These are phyloP conservation scores for Ogataea methylovora DNA, from an alignment of 805 yeast genomes.

Conservation along the genomic window DNA sequence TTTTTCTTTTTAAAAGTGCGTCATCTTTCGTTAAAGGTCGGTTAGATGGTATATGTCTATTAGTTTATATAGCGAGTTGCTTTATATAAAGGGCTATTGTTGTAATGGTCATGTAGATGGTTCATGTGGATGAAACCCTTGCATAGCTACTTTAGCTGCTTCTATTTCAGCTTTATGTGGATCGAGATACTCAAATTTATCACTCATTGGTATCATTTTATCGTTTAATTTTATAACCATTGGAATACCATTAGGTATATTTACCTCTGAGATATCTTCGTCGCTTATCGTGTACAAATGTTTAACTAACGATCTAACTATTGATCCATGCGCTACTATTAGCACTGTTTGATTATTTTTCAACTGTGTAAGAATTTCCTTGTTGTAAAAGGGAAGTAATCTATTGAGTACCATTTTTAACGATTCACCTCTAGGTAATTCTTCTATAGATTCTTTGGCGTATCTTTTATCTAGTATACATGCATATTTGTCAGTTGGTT, in stretches of 20 bases:
- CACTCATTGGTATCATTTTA: slow-evolving; percentile 13
- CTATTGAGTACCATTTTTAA: slow-evolving; percentile 64
- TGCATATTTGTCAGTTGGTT: slow-evolving; percentile 11
- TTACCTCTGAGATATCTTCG: slow-evolving; percentile 61
- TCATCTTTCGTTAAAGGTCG: too few species aligned
- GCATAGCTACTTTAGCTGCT: slow-evolving; percentile 73
- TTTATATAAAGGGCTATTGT: too few species aligned
- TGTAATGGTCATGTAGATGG: slow-evolving; percentile 1
- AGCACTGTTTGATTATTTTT: slow-evolving; percentile 48
- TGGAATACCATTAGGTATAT: slow-evolving; percentile 83
- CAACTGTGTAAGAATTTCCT: slow-evolving; percentile 42
- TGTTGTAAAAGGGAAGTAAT: slow-evolving; percentile 52
- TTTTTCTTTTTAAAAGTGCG: too few species aligned
- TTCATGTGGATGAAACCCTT: slow-evolving; percentile 52
- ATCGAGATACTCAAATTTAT: slow-evolving; percentile 61
- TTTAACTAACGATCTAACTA: slow-evolving; percentile 70
- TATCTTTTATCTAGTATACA: slow-evolving; percentile 22
- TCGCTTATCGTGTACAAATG: slow-evolving; percentile 59
- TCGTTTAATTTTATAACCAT: slow-evolving; percentile 58
- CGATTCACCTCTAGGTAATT: slow-evolving; percentile 67
- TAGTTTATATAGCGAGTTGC: too few species aligned
- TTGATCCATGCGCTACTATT: slow-evolving; percentile 76
- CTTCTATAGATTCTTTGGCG: slow-evolving; percentile 35
- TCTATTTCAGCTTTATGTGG: slow-evolving; percentile 74
- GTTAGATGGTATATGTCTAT: too few species aligned